These are phyloP conservation scores for Aspergillus aculeatinus DNA, from an alignment of 2,329 filamentous ascomycete genomes.

Conservation along the genomic window DNA sequence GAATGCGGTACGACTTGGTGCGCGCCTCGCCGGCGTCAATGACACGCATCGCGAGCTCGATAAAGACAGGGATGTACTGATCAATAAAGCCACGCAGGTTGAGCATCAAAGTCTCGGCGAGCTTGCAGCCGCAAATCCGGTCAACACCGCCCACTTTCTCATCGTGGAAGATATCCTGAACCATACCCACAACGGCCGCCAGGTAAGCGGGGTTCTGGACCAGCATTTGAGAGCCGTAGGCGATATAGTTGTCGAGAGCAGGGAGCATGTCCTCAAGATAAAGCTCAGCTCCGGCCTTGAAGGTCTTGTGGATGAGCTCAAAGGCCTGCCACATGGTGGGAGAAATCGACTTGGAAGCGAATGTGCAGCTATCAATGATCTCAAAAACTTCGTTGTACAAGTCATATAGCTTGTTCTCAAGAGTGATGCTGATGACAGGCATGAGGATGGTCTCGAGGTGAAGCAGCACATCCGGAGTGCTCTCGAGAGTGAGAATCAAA, in stretches of 20 bases:
- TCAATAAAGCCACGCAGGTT: constrained; percentile 87
- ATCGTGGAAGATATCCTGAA: constrained; percentile 89
- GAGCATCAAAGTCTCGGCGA: constrained; percentile 95
- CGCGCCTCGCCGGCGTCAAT: constrained; percentile 72
- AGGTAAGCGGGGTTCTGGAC: constrained; percentile 83
- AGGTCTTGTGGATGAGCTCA: constrained; percentile 92
- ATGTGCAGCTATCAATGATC: constrained; percentile 98
- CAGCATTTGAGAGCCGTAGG: constrained; percentile 80
- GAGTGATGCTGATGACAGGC: constrained; percentile 92
- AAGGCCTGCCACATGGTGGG: constrained; percentile 98
- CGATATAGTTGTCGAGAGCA: constrained; percentile 95
- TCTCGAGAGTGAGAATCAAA: constrained; percentile 92
- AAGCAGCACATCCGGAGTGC: constrained; percentile 89
- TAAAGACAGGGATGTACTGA: constrained; percentile 82
- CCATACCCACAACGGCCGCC: constrained; percentile 87
- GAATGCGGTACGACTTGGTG: constrained; percentile 90
- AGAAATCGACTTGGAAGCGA: constrained; percentile 92
- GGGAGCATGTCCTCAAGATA: constrained; percentile 99
- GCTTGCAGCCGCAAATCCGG: constrained; percentile 93
- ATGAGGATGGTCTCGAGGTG: constrained; percentile 95
- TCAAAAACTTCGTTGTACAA: constrained; percentile 98
- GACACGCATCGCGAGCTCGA: constrained; percentile 82
- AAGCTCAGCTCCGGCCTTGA: constrained; percentile 94
- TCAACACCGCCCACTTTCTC: constrained; percentile 91
- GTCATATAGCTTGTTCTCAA: constrained; percentile 97